phyloP scores from a whole-genome alignment of 768 basidiomycete genomes.

The Mycena albidolilacea region DNA sequence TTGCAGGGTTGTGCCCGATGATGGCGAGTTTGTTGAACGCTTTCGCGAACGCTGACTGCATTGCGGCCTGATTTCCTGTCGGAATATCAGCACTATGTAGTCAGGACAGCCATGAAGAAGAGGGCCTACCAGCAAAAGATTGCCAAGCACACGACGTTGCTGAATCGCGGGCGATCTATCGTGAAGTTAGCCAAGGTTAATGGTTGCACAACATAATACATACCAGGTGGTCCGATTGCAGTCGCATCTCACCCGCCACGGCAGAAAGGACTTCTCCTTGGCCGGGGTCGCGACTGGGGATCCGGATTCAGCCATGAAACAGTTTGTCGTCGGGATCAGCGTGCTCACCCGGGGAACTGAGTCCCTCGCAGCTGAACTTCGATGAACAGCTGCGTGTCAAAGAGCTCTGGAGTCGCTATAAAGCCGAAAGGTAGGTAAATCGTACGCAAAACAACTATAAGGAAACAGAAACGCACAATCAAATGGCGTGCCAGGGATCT shows the following conservation, averaged over 20 bases:
- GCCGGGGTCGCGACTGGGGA: background rate
- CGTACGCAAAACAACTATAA: background rate
- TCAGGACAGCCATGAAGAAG: background rate
- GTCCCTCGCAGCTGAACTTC: slow-evolving; percentile 1
- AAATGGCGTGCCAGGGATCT: slow-evolving; percentile 38
- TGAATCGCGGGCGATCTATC: slow-evolving; percentile 41
- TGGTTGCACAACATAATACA: slow-evolving; percentile 2
- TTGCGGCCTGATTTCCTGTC: slow-evolving; percentile 37
- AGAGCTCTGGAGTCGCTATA: slow-evolving; percentile 34
- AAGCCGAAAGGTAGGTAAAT: background rate
- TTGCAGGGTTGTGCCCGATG: slow-evolving; percentile 40
- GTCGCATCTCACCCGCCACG: slow-evolving; percentile 42
- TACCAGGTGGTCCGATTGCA: slow-evolving; percentile 44
- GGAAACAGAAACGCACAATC: slow-evolving; percentile 10
- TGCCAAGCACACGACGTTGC: slow-evolving; percentile 46
- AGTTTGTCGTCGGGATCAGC: background rate
- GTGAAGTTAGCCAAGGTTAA: background rate
- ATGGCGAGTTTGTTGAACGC: slow-evolving; percentile 42
- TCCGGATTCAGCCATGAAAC: background rate
- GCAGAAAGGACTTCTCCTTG: slow-evolving; percentile 35
- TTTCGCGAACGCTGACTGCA: slow-evolving; percentile 39
- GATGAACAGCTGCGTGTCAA: slow-evolving; percentile 40
- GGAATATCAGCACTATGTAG: background rate
- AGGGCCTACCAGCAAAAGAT: slow-evolving; percentile 39
- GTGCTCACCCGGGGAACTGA: background rate